Evolutionary conservation across 306 rosid species (phyloP).

Genomic region (Datisca glomerata): DNA sequence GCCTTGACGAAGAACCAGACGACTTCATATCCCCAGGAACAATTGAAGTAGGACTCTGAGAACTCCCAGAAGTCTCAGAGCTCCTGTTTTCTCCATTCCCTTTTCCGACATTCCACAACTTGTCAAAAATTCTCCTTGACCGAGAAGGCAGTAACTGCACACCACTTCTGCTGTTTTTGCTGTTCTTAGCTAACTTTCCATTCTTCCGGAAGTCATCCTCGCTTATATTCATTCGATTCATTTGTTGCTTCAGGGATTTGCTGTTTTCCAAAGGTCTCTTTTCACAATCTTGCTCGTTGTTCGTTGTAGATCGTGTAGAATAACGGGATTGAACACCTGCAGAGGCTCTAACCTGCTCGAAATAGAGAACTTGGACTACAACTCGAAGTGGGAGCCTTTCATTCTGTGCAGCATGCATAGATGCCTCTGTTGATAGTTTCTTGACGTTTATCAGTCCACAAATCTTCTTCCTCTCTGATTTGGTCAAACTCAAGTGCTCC

Average conservation of each 20-base stretch:
- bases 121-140: conserved; percentile 82
- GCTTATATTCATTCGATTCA: conserved; percentile 38
- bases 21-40: conserved; percentile 66
- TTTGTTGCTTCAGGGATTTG: conserved; percentile 36
- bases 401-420: conserved; percentile 84
- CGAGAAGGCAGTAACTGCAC: conserved; percentile 69
- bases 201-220: conserved; percentile 37
- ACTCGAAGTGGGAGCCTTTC: conserved; percentile 90
- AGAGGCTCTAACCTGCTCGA: conserved; percentile 74
- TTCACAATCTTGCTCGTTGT: conserved; percentile 30
- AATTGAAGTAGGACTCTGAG: conserved; percentile 82
- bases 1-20: conserved; percentile 63
- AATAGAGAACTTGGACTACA: conserved; percentile 79
- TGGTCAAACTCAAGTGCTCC: conserved; percentile 64
- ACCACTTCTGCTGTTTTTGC: conserved; percentile 80
- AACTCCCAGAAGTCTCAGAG: conserved; percentile 86
- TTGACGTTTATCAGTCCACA: conserved; percentile 70
- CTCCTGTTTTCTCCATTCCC: conserved; percentile 68
- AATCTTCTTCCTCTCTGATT: conserved; percentile 63
- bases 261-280: conserved; percentile 30
- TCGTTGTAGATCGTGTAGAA: conserved; percentile 17
- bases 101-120: conserved; percentile 64
- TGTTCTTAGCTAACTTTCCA: conserved; percentile 44
- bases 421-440: conserved; percentile 58
- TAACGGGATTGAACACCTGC: conserved; percentile 12